Evolutionary conservation across 1,284 basidiomycete species (phyloP).

Genomic region (Pulveroboletus sp.): DNA sequence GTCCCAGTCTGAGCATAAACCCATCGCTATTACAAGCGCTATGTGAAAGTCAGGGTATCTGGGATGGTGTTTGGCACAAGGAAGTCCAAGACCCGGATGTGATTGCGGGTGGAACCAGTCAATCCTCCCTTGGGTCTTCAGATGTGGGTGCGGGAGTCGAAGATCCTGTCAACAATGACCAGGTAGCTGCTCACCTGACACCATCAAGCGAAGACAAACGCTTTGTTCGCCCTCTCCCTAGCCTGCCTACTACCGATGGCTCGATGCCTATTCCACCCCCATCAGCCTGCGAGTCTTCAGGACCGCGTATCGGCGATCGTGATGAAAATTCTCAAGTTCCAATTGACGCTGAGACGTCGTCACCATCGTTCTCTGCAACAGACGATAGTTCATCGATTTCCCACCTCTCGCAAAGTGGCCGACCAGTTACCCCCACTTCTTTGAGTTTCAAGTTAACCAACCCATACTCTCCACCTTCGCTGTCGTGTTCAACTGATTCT

Average conservation of each 20-base stretch:
- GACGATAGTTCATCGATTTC: slow-evolving; percentile 38
- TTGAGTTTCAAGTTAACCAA: slow-evolving; percentile 39
- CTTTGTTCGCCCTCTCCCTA: slow-evolving; percentile 31
- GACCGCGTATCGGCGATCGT: not conserved
- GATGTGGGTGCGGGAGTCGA: not conserved
- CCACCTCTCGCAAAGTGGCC: slow-evolving; percentile 29
- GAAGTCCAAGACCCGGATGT: slow-evolving; percentile 12
- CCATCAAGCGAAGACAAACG: slow-evolving; percentile 21
- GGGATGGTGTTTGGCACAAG: slow-evolving; percentile 43
- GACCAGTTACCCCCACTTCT: slow-evolving; percentile 42
- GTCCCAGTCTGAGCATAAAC: slow-evolving; percentile 78
- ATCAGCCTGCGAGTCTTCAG: slow-evolving; percentile 13
- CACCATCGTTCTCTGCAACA: slow-evolving; percentile 28
- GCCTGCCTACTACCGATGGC: slow-evolving; percentile 22
- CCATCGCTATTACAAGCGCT: slow-evolving; percentile 72
- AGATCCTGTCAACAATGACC: not conserved
- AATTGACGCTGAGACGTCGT: slow-evolving; percentile 26
- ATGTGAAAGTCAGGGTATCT: slow-evolving; percentile 70
- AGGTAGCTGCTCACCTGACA: not conserved
- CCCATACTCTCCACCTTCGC: slow-evolving; percentile 40
- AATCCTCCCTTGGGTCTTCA: not conserved
- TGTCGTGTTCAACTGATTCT: slow-evolving; percentile 49
- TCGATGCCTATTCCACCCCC: slow-evolving; percentile 1
- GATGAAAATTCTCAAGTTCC: not conserved
- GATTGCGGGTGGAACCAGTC: slow-evolving; percentile 1